Percentiles rank a stretch among this genome's conserved stretches.
phyloP scores from a whole-genome alignment of 164 flowering plant species.

The Euptelea pleiosperma region DNA sequence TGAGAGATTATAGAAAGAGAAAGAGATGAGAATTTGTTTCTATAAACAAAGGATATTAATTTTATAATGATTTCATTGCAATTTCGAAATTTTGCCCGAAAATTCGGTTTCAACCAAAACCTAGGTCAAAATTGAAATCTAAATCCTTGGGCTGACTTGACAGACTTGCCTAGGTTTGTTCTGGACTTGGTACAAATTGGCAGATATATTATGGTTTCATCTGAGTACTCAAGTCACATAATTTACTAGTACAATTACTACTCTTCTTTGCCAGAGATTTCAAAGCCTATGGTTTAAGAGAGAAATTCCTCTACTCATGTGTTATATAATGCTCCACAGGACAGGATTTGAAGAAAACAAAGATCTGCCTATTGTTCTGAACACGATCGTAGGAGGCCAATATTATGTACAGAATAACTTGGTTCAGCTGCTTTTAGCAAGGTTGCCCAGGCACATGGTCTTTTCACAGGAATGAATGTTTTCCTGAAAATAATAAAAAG shows the following conservation, averaged over 20 bases:
- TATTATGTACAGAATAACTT: conserved; percentile 70
- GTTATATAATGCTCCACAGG: conserved; percentile 41
- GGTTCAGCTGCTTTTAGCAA: too few species aligned
- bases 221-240: neutral
- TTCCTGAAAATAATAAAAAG: conserved; percentile 86
- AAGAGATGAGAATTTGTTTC: too few species aligned
- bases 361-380: conserved; percentile 65
- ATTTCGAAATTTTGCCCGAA: too few species aligned
- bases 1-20: too few species aligned
- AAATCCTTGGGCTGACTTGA: too few species aligned
- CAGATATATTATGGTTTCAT: neutral
- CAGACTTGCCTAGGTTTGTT: too few species aligned
- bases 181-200: neutral
- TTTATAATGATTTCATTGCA: too few species aligned
- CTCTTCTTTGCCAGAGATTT: neutral
- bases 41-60: too few species aligned
- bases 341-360: conserved; percentile 88
- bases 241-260: neutral
- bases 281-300: neutral
- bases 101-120: too few species aligned
- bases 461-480: conserved; percentile 63
- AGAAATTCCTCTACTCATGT: conserved; percentile 5
- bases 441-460: conserved; percentile 82
- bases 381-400: conserved; percentile 63
- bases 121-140: too few species aligned